Conservation (phyloP, 495 filamentous ascomycete genomes). For the Articulospora tetracladia region DNA sequence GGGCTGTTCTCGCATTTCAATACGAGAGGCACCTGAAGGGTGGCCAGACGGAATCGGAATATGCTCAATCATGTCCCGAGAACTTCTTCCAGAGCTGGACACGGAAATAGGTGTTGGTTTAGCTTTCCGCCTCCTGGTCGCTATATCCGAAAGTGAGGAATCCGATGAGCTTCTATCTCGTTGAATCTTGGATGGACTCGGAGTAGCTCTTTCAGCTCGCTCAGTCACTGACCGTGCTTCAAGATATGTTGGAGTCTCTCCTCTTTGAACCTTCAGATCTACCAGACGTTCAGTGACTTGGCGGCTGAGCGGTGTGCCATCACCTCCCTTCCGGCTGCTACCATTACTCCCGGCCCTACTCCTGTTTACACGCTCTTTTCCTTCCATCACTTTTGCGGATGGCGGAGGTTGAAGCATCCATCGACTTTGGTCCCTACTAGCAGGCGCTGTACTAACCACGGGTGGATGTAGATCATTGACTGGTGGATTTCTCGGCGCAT, state of each 20-base stretch:
- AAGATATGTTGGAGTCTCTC: slow-evolving; percentile 17
- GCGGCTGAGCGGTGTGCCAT: slow-evolving; percentile 30
- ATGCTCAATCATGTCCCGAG: slow-evolving; percentile 12
- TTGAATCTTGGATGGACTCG: not conserved
- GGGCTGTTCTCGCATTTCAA: slow-evolving; percentile 10
- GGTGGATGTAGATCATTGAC: slow-evolving; percentile 87
- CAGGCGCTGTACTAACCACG: slow-evolving; percentile 70
- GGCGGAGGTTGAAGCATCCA: slow-evolving; percentile 95
- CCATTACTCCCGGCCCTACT: slow-evolving; percentile 45
- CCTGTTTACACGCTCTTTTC: slow-evolving; percentile 59
- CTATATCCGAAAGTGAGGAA: slow-evolving; percentile 8
- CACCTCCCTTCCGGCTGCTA: slow-evolving; percentile 29
- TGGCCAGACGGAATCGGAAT: slow-evolving; percentile 6
- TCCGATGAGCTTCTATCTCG: slow-evolving; percentile 13
- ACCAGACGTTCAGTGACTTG: slow-evolving; percentile 33
- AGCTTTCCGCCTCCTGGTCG: slow-evolving; percentile 9
- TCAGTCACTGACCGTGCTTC: slow-evolving; percentile 5
- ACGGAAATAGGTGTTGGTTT: slow-evolving; percentile 18
- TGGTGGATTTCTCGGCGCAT: slow-evolving; percentile 70
- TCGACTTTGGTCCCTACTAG: slow-evolving; percentile 59
- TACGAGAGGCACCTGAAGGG: not conserved
- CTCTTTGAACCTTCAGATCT: slow-evolving; percentile 29
- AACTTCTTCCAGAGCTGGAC: slow-evolving; percentile 8
- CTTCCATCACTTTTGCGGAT: slow-evolving; percentile 79
- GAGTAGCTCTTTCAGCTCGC: not conserved